Evolutionary conservation across 352 stramenopile species (phyloP).

Genomic region (Phytopythium oedochilum): DNA sequence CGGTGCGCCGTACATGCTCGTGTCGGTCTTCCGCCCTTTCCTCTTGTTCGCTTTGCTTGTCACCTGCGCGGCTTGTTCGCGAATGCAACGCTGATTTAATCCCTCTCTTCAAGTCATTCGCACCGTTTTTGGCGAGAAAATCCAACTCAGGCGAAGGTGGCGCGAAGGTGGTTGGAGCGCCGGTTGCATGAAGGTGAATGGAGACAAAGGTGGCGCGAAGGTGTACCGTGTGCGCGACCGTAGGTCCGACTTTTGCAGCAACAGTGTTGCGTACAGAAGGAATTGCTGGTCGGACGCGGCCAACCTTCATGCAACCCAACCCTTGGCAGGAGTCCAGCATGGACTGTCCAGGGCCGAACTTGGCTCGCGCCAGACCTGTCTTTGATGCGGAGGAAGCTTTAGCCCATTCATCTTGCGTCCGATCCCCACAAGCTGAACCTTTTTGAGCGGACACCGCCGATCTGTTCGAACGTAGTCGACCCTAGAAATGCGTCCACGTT

Average conservation of each 20-base stretch:
- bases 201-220: conserved; percentile 12
- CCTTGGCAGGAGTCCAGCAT: too few species aligned
- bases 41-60: not conserved
- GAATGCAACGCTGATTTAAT: not conserved
- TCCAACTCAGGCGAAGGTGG: not conserved
- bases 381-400: too few species aligned
- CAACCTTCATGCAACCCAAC: not conserved
- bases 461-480: too few species aligned
- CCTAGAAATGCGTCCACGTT: too few species aligned
- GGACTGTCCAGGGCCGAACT: not conserved
- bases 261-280: too few species aligned
- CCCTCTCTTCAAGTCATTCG: not conserved
- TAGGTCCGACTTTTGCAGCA: conserved; percentile 2
- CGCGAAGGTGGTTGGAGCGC: not conserved
- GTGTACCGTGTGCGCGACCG: not conserved
- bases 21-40: not conserved
- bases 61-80: not conserved
- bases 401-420: too few species aligned
- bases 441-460: too few species aligned
- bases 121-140: not conserved
- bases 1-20: conserved; percentile 15
- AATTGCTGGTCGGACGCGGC: not conserved
- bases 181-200: conserved; percentile 7
- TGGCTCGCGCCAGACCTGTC: not conserved
- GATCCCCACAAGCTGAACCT: too few species aligned